Evolutionary conservation across 176 grass and related monocot genomes (phyloP), one percentile per base, ranked within the genome.

Genomic region (Chrysopogon serrulatus): DNA sequence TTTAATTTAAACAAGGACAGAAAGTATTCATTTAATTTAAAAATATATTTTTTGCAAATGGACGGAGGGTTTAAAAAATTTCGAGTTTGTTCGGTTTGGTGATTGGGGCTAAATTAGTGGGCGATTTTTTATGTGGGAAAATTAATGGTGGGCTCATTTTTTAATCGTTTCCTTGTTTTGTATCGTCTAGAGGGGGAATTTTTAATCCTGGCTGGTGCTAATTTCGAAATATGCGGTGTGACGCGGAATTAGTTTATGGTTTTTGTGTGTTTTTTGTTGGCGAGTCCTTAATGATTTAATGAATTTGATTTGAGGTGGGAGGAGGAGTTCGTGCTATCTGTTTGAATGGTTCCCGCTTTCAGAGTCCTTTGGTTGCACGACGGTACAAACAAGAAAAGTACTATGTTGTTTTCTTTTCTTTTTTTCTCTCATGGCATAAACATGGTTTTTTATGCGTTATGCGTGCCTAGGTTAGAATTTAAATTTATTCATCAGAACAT

Each of bases 221-320:
- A 73, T 88, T 85, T 74, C 90, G 79, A 90, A 90, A 90, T 88
- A 92, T 92, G 90, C 90, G 85, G 86, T 86, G 88, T 89, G 92
- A 94, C 82, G 66, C 21, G 48, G 77, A 77, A 84, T n/a, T 94
- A 68, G 35, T 79, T 87, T 83, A 92, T 89, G 60, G 71, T 84
- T 56, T 79, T 70, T 10, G 5, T 31, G 56, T 21, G 57, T 56
- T 85, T 56, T 62, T 88, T 87, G 28, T 42, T 37, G 37, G 5
- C 12, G 73, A 40, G 79, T 83, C 88, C 83, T 59, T 41, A 0
- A 15, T 0, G 3, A 59, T 24, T 74, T 60, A 33, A 59, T 26
- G 24, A 86, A 79, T 86, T 66, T n/a, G n/a, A n/a, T n/a, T n/a
- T 2, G 34, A 53, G 30, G 30, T 37, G 0, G 19, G 47, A 5